A percentile compares a stretch with the other conserved stretches of the same genome.
Conservation (phyloP, 2,329 filamentous ascomycete genomes). For the Neurospora sp. region DNA sequence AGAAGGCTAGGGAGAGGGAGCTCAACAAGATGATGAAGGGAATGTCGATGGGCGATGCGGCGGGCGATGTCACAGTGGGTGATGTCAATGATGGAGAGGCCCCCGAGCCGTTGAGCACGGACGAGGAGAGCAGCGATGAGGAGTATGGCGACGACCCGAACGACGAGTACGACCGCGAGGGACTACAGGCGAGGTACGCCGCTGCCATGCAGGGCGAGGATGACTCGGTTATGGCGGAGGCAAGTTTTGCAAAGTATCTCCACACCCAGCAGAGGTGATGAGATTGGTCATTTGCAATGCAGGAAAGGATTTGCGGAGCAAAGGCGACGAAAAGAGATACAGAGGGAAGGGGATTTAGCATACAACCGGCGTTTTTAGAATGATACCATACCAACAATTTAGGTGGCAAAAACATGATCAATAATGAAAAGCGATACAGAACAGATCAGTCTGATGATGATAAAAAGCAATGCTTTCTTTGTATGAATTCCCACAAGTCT, state of each 20-base stretch:
- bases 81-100: slow-evolving; percentile 32
- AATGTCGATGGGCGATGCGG: slow-evolving; percentile 48
- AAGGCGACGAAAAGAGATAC: not conserved
- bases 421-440: slow-evolving; percentile 5
- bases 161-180: slow-evolving; percentile 51
- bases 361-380: slow-evolving; percentile 16
- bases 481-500: not conserved
- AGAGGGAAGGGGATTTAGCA: slow-evolving; percentile 7
- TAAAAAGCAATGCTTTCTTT: not conserved
- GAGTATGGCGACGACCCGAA: slow-evolving; percentile 49
- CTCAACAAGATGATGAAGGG: slow-evolving; percentile 90
- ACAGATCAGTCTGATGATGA: not conserved
- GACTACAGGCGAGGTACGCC: slow-evolving; percentile 66
- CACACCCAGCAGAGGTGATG: slow-evolving; percentile 30
- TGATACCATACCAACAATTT: slow-evolving; percentile 16
- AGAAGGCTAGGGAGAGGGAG: slow-evolving; percentile 64
- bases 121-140: slow-evolving; percentile 48
- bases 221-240: slow-evolving; percentile 40
- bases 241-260: slow-evolving; percentile 53
- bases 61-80: slow-evolving; percentile 15
- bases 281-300: slow-evolving; percentile 15
- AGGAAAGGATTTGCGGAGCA: not conserved
- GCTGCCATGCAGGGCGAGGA: slow-evolving; percentile 56
- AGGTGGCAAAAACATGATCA: slow-evolving; percentile 4
- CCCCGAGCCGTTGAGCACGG: slow-evolving; percentile 29